Base-by-base conservation (phyloP, 2,329 filamentous ascomycete genomes). In the Aureobasidium pullulans region DNA sequence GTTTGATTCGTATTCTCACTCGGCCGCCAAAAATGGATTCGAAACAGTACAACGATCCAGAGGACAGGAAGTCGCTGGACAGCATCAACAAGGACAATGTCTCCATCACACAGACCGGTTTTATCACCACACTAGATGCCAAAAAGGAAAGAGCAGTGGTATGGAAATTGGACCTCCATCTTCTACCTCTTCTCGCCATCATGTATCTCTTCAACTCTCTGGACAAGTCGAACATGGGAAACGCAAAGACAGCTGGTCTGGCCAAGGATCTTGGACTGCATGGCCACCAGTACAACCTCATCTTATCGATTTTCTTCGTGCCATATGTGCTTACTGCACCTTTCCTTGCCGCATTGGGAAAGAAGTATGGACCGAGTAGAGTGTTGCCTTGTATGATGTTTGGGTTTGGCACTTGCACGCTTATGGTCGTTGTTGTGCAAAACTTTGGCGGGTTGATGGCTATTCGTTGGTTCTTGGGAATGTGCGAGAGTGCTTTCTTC, bases 261-360 rank as follows among this genome's bases (percentile, higher is more conserved):
- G 75, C 78, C 57, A 74, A 73, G 28, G 81, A 84, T 65, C 73
- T 89, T 19, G 70, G 81, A 34, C 85, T 90, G 72, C 78, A 78
- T 44, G 70, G 73, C 0, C 79, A 84, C 63, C 80, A 89, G 68
- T 89, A 90, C 73, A 89, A 89, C 68, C 79, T 84, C 31, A 80
- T 89, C 49, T 72, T 90, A 37, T 81, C 79, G 54, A 84, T 91
- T 63, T 91, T 91, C 76, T 91, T 88, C 71, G 77, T 90, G 6
- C 87, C 87, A 0, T 90, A 87, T 68, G 86, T 89, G 37, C 68
- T 90, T 3, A 87, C 84, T 57, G 86, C 85, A 1, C 85, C 85
- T 0, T 82, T 84, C 1, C 71, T 89, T 40, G 78, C 76, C 11
- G 85, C 90, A 73, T 68, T 87, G 4, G 86, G 86, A 57, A 90